Evolutionary conservation across 139 green algal species (phyloP).

Genomic region (Chlamydomonas applanata): DNA sequence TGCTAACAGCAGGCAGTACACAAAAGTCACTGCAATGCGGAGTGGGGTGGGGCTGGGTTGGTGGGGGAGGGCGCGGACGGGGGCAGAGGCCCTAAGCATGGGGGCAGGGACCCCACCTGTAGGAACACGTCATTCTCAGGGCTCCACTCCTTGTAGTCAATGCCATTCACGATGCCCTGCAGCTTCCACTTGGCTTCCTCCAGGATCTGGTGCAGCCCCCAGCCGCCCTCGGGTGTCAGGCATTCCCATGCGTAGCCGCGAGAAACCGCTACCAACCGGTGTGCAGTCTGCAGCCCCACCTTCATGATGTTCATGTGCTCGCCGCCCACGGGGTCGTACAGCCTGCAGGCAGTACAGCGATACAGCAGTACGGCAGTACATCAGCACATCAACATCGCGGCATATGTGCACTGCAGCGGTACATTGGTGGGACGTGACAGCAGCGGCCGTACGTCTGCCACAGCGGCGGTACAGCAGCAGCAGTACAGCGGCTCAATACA

Average conservation of each 20-base stretch:
- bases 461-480: no score
- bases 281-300: slow-evolving; percentile 79
- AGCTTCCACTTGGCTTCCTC: slow-evolving; percentile 89
- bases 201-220: slow-evolving; percentile 87
- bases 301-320: slow-evolving; percentile 99
- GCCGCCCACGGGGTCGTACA: slow-evolving; percentile 90
- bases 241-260: slow-evolving; percentile 95
- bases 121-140: slow-evolving; percentile 46
- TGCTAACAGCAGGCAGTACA: not conserved
- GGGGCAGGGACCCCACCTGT: slow-evolving; percentile 16
- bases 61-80: not conserved
- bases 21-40: not conserved
- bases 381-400: no score
- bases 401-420: no score
- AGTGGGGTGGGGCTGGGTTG: not conserved
- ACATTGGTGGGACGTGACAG: no score
- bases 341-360: slow-evolving; percentile 10
- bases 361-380: no score
- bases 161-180: slow-evolving; percentile 93
- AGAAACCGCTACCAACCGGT: slow-evolving; percentile 85
- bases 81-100: not conserved
- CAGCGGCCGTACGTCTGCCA: no score
- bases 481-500: no score
- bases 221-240: slow-evolving; percentile 91
- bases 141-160: slow-evolving; percentile 74